Base-by-base conservation (phyloP, 2,329 filamentous ascomycete genomes). In the Aspergillus amoenus region DNA sequence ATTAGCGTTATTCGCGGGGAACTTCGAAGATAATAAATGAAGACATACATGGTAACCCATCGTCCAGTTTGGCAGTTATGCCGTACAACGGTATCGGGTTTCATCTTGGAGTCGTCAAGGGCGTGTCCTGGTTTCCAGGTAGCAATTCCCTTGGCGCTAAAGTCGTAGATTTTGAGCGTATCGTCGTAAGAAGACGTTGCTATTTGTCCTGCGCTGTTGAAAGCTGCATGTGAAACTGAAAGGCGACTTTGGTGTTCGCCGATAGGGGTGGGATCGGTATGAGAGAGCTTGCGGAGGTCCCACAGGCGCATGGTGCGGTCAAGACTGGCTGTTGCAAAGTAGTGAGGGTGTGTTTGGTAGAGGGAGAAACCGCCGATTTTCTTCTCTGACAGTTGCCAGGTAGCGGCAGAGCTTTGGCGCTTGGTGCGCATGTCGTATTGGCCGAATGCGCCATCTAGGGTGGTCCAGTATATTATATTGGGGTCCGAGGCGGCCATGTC, bases 21-120 rank as follows among this genome's bases (percentile, higher is more conserved):
- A 13, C 15, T 37, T 44, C 27, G 34, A 42, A 40, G 52, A 32
- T 45, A 49, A 12, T 12, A 24, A 37, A 32, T 30, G 46, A 46
- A 46, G n/a, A 73, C 80, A 65, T 76, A 84, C 82, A 87, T 96
- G 0, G 91, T 96, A 0, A 97, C 92, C 91, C 91, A 97, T 55
- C 93, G 83, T 0, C 93, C 94, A 0, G 93, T 97, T 76, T 99
- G 94, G 68, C 96, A 97, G 69, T 99, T 99, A 69, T 99, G 94
- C 11, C 81, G 81, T 1, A 97, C 83, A 2, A 84, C 78, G 0
- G 86, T 82, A 0, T 81, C 78, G 0, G 93, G 93, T 60, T 85
- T 78, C 82, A 96, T 89, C 7, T 84, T 80, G 12, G 81, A 74
- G 1, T 86, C 81, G 0, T 75, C 72, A 11, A 96, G 72, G 2